These are phyloP conservation scores for Leucosporidium creatinivorum DNA, from an alignment of 768 basidiomycete genomes.

Conservation along the genomic window DNA sequence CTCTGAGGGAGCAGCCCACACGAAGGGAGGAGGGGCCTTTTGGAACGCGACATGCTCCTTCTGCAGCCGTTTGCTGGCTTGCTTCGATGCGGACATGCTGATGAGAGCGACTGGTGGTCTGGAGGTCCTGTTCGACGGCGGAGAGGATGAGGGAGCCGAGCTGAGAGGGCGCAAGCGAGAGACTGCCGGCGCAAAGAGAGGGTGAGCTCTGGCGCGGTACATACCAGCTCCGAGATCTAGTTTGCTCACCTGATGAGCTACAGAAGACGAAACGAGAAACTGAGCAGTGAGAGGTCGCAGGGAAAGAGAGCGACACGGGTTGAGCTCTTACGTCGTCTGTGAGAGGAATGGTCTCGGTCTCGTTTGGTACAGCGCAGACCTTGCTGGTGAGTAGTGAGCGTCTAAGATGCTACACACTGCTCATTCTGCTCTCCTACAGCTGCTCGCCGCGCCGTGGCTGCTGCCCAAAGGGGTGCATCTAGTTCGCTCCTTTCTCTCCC, in stretches of 20 bases:
- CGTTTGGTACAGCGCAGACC: slow-evolving; percentile 1
- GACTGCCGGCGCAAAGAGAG: background rate
- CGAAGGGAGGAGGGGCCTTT: slow-evolving; percentile 85
- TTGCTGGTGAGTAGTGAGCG: background rate
- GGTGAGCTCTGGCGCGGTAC: too few relatives aligned
- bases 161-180: background rate
- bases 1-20: slow-evolving; percentile 92
- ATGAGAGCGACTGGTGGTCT: too few relatives aligned
- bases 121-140: too few relatives aligned
- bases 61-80: slow-evolving; percentile 45
- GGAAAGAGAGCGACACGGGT: too few relatives aligned
- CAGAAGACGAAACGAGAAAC: too few relatives aligned
- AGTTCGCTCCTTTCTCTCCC: slow-evolving; percentile 7
- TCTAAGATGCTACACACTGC: background rate
- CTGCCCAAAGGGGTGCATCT: background rate
- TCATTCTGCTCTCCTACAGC: background rate
- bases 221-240: background rate
- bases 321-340: too few relatives aligned
- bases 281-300: too few relatives aligned
- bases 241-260: background rate
- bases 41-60: slow-evolving; percentile 93
- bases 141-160: background rate
- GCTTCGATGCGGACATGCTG: slow-evolving; percentile 3
- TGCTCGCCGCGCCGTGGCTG: slow-evolving; percentile 11
- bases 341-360: background rate